phyloP scores from a whole-genome alignment of 192 early-diverging fungal genomes.

The Cladochytrium replicatum region DNA sequence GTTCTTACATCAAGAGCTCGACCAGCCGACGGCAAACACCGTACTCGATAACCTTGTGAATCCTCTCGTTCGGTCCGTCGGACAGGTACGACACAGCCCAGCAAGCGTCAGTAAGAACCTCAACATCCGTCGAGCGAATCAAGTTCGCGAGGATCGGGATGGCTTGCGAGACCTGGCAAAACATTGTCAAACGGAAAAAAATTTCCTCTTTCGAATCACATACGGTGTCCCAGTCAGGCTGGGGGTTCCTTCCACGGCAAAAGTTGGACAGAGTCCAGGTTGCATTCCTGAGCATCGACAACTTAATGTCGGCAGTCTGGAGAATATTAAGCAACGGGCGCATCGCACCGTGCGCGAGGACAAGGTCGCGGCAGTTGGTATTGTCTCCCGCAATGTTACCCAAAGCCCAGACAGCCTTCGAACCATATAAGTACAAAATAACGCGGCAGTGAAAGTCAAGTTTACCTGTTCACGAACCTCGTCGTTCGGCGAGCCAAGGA shows the following conservation, averaged over 20 bases:
- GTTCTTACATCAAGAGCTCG: constrained; percentile 66
- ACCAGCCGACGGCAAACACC: constrained; percentile 90
- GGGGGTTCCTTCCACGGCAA: constrained; percentile 95
- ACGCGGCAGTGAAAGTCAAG: background rate
- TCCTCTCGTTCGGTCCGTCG: constrained; percentile 94
- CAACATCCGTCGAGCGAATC: constrained; percentile 83
- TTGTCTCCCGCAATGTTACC: constrained; percentile 99
- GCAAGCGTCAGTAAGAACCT: constrained; percentile 96
- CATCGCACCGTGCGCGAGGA: constrained; percentile 71
- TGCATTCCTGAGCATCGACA: constrained; percentile 96
- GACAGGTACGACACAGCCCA: constrained; percentile 99
- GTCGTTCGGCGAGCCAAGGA: constrained; percentile 66
- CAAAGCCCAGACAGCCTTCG: constrained; percentile 96
- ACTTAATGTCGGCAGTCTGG: constrained; percentile 73
- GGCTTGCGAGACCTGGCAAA: constrained; percentile 66
- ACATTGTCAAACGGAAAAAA: background rate
- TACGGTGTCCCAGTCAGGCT: constrained; percentile 77
- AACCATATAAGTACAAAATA: background rate
- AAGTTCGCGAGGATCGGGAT: constrained; percentile 84
- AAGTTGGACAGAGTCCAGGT: constrained; percentile 99
- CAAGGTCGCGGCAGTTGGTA: constrained; percentile 81
- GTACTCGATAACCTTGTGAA: constrained; percentile 93
- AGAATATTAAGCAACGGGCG: constrained; percentile 79
- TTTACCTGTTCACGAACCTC: constrained; percentile 91
- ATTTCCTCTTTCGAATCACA: constrained; percentile 5